phyloP scores from a whole-genome alignment of 2,329 filamentous ascomycete species.

The Metarhizium rileyi region DNA sequence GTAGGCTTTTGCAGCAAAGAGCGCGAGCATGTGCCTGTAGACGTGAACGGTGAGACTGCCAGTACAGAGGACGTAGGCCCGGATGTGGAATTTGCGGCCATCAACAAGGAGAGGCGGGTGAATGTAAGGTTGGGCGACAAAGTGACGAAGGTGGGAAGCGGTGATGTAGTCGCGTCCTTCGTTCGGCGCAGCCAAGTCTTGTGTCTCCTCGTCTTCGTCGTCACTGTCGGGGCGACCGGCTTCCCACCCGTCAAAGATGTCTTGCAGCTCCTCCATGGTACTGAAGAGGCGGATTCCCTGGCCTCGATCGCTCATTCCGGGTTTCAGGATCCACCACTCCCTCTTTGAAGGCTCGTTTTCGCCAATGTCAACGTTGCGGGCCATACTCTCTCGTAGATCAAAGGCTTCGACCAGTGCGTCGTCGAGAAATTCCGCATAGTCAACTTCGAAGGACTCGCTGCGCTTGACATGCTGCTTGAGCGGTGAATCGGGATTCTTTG shows the following conservation, averaged over 20 bases:
- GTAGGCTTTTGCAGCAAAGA: constrained; percentile 77
- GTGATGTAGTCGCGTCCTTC: constrained; percentile 50
- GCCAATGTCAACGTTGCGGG: constrained; percentile 42
- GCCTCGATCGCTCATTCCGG: constrained; percentile 92
- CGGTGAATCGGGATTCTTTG: constrained; percentile 67
- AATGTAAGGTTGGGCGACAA: constrained; percentile 92
- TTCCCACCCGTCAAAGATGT: constrained; percentile 90
- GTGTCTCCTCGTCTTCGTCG: constrained; percentile 48
- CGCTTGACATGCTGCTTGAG: constrained; percentile 64
- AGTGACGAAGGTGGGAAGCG: constrained; percentile 87
- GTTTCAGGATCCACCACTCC: constrained; percentile 98
- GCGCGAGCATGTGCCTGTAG: constrained; percentile 82
- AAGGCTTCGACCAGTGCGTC: constrained; percentile 86
- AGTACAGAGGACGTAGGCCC: constrained; percentile 77
- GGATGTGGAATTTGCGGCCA: constrained; percentile 84
- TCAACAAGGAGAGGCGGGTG: constrained; percentile 71
- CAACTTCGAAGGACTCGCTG: constrained; percentile 81
- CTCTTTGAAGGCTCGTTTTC: constrained; percentile 27
- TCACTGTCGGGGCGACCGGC: constrained; percentile 54
- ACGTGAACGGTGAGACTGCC: constrained; percentile 76
- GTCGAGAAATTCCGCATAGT: constrained; percentile 94
- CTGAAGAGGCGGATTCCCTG: constrained; percentile 88
- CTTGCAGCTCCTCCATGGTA: constrained; percentile 71
- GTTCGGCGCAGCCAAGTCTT: constrained; percentile 21
- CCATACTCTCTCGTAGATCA: constrained; percentile 72